These are phyloP conservation scores for Gleditsia sinensis DNA, from an alignment of 306 rosid genomes.

Conservation along the genomic window DNA sequence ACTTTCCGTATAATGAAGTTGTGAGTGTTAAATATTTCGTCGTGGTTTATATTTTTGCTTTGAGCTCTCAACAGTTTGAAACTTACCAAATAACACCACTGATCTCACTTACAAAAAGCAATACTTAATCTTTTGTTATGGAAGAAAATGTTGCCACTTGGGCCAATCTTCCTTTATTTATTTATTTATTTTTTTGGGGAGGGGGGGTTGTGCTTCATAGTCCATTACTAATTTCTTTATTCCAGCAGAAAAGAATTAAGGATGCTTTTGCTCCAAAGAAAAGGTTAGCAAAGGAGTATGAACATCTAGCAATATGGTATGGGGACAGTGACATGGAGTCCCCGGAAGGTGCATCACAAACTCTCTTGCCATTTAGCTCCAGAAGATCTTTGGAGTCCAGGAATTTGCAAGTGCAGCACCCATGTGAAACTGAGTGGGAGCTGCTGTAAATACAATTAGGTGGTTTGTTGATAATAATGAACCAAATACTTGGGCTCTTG, in stretches of 20 bases:
- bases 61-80: background rate
- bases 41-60: slow-evolving; percentile 3
- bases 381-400: slow-evolving; percentile 7
- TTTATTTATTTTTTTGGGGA: no score
- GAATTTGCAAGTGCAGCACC: slow-evolving; percentile 39
- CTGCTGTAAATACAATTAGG: slow-evolving; percentile 47
- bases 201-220: no score
- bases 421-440: slow-evolving; percentile 84
- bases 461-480: slow-evolving; percentile 37
- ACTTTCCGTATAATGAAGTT: background rate
- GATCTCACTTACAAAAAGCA: background rate
- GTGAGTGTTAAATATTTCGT: background rate
- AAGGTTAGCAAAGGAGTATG: slow-evolving; percentile 79
- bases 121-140: background rate
- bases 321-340: slow-evolving; percentile 59
- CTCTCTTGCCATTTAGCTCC: slow-evolving; percentile 36
- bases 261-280: slow-evolving; percentile 75
- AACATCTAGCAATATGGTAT: slow-evolving; percentile 84
- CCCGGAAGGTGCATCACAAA: slow-evolving; percentile 19
- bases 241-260: slow-evolving; percentile 63
- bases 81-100: background rate
- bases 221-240: background rate
- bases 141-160: background rate
- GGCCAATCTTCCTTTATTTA: slow-evolving; percentile 1
- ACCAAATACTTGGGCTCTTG: background rate